phyloP scores from a whole-genome alignment of 306 rosid species.

The Corylus heterophylla region DNA sequence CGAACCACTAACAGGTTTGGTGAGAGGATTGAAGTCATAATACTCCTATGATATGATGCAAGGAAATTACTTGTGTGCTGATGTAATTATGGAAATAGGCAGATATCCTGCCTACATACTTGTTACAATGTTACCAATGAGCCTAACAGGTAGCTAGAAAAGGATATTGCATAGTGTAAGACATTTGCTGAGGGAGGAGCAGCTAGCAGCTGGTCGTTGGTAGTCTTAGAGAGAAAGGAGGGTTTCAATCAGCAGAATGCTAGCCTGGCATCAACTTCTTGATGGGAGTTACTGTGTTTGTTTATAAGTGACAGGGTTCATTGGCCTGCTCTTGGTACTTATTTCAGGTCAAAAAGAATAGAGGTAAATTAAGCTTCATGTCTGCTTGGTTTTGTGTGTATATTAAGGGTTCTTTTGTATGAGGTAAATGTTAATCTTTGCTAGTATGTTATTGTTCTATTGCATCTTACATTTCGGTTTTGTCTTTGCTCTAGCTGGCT shows the following conservation, averaged over 20 bases:
- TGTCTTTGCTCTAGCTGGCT: not conserved
- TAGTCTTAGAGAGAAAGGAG: not conserved
- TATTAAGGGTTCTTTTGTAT: not conserved
- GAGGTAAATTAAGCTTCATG: not conserved
- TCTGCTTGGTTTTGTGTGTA: not conserved
- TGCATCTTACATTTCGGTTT: not conserved
- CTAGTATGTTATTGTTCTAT: not conserved
- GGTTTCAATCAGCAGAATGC: too few species aligned
- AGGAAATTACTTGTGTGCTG: not conserved
- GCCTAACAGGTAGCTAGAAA: not conserved
- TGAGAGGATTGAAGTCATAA: not conserved
- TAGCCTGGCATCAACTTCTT: not conserved
- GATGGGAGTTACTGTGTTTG: not conserved
- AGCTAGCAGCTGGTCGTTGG: not conserved
- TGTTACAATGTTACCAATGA: not conserved
- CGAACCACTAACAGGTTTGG: not conserved
- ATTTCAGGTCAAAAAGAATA: not conserved
- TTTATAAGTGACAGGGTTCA: not conserved
- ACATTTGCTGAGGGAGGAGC: not conserved
- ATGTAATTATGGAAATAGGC: not conserved
- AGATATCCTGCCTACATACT: not conserved
- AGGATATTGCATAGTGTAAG: not conserved
- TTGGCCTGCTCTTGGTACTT: not conserved
- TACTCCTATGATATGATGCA: not conserved
- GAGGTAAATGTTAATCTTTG: not conserved